These are phyloP conservation scores for Phyllosticta paracitricarpa DNA, from an alignment of 2,329 filamentous ascomycete genomes.

Conservation along the genomic window DNA sequence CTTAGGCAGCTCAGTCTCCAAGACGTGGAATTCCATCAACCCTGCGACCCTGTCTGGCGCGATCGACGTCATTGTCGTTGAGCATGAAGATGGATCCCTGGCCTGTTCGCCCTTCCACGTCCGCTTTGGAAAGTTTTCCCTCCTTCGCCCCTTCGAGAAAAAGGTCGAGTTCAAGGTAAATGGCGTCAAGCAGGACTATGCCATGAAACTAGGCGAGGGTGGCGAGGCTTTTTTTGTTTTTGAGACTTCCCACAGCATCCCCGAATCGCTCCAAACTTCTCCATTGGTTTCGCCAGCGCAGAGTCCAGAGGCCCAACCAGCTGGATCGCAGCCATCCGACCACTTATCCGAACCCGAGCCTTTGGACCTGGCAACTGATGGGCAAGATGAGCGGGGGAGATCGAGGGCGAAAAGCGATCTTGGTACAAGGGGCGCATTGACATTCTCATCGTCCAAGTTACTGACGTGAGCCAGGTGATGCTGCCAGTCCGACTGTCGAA, in stretches of 20 bases:
- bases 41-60: slow-evolving; percentile 93
- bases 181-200: slow-evolving; percentile 78
- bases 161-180: slow-evolving; percentile 99
- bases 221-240: slow-evolving; percentile 99
- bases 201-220: slow-evolving; percentile 96
- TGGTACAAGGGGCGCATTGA: slow-evolving; percentile 27
- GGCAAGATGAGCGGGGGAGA: slow-evolving; percentile 6
- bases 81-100: slow-evolving; percentile 83
- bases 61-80: slow-evolving; percentile 97
- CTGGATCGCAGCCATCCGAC: slow-evolving; percentile 34
- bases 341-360: slow-evolving; percentile 59
- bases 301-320: slow-evolving; percentile 59
- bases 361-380: slow-evolving; percentile 51
- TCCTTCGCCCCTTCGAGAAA: slow-evolving; percentile 90
- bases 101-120: slow-evolving; percentile 97
- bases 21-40: slow-evolving; percentile 99
- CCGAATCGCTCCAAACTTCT: slow-evolving; percentile 88
- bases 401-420: slow-evolving; percentile 38
- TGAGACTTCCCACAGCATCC: slow-evolving; percentile 84
- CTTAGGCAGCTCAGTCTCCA: slow-evolving; percentile 89
- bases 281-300: slow-evolving; percentile 82
- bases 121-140: slow-evolving; percentile 95
- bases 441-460: neutral
- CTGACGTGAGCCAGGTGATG: slow-evolving; percentile 8
- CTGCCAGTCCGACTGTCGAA: slow-evolving; percentile 16